phyloP scores from a whole-genome alignment of 2,329 filamentous ascomycete genomes.

The Aspergillus sp. region DNA sequence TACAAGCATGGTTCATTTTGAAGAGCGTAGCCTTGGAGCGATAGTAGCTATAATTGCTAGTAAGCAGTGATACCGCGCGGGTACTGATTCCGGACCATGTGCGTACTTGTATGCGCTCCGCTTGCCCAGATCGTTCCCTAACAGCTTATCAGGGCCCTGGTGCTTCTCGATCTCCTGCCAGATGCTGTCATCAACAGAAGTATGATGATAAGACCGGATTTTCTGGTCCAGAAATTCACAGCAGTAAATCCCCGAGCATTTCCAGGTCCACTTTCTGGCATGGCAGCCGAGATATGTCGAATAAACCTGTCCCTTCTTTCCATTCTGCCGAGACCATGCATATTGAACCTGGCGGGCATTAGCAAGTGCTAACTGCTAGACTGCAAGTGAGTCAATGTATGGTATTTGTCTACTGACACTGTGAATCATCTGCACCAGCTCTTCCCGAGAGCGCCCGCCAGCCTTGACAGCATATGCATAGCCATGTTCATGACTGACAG shows the following conservation, averaged over 20 bases:
- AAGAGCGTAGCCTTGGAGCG: slow-evolving; percentile 4
- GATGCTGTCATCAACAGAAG: not conserved
- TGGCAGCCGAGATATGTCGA: not conserved
- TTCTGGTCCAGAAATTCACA: slow-evolving; percentile 2
- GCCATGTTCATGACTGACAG: not conserved
- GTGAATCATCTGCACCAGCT: not conserved
- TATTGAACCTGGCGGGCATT: not conserved
- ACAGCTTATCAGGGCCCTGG: not conserved
- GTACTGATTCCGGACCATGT: not conserved
- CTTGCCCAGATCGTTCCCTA: not conserved
- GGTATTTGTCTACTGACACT: not conserved
- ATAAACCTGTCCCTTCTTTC: not conserved
- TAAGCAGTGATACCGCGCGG: not conserved
- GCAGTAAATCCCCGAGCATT: not conserved
- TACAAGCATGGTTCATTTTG: not conserved
- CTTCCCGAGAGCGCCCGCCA: not conserved
- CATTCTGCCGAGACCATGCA: not conserved
- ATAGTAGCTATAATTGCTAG: slow-evolving; percentile 7
- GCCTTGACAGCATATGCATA: not conserved
- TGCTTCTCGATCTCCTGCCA: not conserved
- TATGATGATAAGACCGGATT: slow-evolving; percentile 1
- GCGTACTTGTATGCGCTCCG: not conserved
- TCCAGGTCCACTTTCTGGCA: slow-evolving; percentile 2
- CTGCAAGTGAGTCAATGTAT: not conserved
- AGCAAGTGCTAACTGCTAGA: not conserved